Percentiles rank a stretch among this genome's conserved stretches.
phyloP scores from a whole-genome alignment of 106 monocot genomes.

The Dendrobium nobile region DNA sequence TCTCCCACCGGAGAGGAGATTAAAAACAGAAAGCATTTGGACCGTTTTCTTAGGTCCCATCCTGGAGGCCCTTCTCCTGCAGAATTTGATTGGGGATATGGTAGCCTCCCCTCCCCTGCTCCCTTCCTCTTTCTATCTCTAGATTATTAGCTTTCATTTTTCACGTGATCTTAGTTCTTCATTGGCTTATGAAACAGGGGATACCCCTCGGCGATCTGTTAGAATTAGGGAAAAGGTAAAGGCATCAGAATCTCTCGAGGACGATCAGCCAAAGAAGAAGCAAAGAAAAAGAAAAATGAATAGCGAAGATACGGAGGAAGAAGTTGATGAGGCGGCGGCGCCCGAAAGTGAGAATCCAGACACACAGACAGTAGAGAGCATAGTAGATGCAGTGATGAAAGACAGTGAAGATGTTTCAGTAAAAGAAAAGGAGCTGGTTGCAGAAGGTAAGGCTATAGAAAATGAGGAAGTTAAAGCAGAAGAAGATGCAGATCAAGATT shows the following conservation, averaged over 20 bases:
- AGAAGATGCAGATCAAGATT: not conserved
- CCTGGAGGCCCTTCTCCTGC: constrained; percentile 55
- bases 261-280: constrained; percentile 34
- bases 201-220: constrained; percentile 62
- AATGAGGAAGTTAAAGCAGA: not conserved
- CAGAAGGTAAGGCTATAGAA: too few relatives aligned
- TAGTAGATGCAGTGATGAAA: not conserved
- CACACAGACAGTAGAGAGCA: not conserved
- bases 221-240: constrained; percentile 61
- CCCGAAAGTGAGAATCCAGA: not conserved
- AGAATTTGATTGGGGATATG: constrained; percentile 80
- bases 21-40: constrained; percentile 56
- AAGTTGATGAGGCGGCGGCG: not conserved
- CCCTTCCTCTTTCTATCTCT: not conserved
- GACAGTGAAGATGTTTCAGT: not conserved
- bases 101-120: constrained; percentile 20
- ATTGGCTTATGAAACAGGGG: constrained; percentile 29
- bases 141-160: not conserved
- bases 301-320: not conserved
- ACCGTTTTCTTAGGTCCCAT: constrained; percentile 49
- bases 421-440: not conserved
- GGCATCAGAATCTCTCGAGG: constrained; percentile 36
- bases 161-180: not conserved
- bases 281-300: not conserved
- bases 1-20: constrained; percentile 78